Conservation (phyloP, 2,329 filamentous ascomycete genomes). For the Elsinoe perseae region DNA sequence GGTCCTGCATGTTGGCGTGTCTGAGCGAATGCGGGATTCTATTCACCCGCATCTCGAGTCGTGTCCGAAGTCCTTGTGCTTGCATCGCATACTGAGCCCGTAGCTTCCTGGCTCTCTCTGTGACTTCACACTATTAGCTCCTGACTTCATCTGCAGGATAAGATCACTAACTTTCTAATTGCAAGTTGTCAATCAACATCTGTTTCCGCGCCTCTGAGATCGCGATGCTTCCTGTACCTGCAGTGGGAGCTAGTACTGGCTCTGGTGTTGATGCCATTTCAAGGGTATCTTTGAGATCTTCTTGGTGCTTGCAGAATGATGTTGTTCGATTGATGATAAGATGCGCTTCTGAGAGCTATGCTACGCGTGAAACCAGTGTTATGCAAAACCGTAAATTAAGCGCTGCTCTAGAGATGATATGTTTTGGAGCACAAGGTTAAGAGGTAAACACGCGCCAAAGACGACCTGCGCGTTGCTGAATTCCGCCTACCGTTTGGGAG, state of each 20-base stretch:
- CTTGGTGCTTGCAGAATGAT: neutral
- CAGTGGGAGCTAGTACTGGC: conserved; percentile 14
- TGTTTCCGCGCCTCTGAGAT: conserved; percentile 61
- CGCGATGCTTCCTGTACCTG: conserved; percentile 13
- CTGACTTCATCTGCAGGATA: neutral
- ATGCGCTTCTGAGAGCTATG: neutral
- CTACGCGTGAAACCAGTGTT: neutral
- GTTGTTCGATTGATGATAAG: neutral
- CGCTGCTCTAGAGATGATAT: neutral
- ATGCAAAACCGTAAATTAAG: neutral
- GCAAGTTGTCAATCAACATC: conserved; percentile 78
- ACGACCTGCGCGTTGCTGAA: neutral
- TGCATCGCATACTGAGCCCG: conserved; percentile 84
- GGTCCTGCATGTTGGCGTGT: conserved; percentile 72
- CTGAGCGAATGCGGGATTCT: conserved; percentile 75
- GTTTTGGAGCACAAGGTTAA: neutral
- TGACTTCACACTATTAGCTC: conserved; percentile 51
- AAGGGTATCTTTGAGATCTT: neutral
- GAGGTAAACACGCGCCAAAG: conserved; percentile 9
- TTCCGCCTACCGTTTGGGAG: neutral
- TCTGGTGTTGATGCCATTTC: conserved; percentile 21
- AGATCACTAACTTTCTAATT: conserved; percentile 64
- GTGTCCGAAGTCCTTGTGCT: conserved; percentile 72
- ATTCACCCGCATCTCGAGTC: conserved; percentile 88
- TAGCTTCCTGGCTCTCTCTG: conserved; percentile 77